A percentile compares a stretch with the other conserved stretches of the same genome.
Conservation (phyloP, 1,284 basidiomycete genomes). For the Neonothopanus nambi region DNA sequence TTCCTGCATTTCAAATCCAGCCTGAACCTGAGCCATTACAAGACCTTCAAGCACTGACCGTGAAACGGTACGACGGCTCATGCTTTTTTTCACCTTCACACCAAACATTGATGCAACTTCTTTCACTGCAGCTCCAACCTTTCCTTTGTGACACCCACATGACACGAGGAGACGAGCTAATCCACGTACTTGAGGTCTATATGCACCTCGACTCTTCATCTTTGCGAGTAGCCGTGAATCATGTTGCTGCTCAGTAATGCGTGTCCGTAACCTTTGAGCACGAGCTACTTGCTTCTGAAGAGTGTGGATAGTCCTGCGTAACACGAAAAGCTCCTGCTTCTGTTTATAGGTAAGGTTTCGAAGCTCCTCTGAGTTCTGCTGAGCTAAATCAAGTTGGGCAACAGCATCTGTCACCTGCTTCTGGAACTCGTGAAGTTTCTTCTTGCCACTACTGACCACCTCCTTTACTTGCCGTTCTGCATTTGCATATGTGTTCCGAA, state of each 20-base stretch:
- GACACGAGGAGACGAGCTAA: neutral
- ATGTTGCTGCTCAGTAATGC: neutral
- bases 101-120: neutral
- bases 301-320: neutral
- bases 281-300: neutral
- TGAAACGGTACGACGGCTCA: constrained; percentile 17
- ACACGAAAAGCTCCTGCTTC: neutral
- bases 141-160: neutral
- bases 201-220: constrained; percentile 1
- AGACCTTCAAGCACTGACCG: constrained; percentile 16
- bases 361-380: neutral
- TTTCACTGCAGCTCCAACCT: neutral
- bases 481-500: neutral
- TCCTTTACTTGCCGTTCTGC: neutral
- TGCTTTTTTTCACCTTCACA: neutral
- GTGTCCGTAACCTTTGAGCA: neutral
- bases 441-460: neutral
- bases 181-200: neutral
- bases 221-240: neutral
- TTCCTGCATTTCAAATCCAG: constrained; percentile 11
- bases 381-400: neutral
- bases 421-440: neutral
- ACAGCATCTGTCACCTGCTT: neutral
- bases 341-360: neutral
- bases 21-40: constrained; percentile 16